These are phyloP conservation scores for Corylus americana DNA, from an alignment of 306 rosid genomes.

Conservation along the genomic window DNA sequence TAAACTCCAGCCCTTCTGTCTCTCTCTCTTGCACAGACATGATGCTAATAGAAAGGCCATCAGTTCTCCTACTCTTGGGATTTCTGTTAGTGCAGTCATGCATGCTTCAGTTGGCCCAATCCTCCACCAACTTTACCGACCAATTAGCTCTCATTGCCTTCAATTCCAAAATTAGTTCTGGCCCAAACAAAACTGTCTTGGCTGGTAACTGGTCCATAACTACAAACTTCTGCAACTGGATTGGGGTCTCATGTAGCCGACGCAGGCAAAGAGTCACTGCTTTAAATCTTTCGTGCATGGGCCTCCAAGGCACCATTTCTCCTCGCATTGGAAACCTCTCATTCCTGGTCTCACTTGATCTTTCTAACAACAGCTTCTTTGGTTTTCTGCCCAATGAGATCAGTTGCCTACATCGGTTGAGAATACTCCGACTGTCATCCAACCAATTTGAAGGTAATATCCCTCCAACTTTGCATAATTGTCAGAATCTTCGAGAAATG, in stretches of 20 bases:
- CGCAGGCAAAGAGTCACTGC: not conserved
- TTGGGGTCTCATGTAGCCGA: not conserved
- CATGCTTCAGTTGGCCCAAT: not conserved
- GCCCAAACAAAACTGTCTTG: not conserved
- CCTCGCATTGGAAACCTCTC: constrained; percentile 3
- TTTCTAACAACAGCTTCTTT: not conserved
- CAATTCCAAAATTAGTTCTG: not conserved
- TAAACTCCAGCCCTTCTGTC: not conserved
- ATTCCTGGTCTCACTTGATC: not conserved
- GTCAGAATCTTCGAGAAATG: not conserved
- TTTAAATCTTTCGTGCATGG: not conserved
- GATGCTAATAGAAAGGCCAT: not conserved
- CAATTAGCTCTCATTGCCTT: constrained; percentile 2
- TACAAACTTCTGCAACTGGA: not conserved
- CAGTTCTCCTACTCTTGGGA: not conserved
- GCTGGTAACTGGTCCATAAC: not conserved
- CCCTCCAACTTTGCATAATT: not conserved
- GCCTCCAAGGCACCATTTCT: not conserved
- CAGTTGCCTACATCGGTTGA: not conserved
- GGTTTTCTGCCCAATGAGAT: not conserved
- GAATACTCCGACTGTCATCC: fast-evolving
- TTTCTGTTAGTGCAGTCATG: not conserved
- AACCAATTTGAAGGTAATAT: not conserved
- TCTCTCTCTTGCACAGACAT: not conserved
- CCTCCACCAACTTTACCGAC: not conserved